These are phyloP conservation scores for Mycena maculata DNA, from an alignment of 768 basidiomycete genomes.

Conservation along the genomic window DNA sequence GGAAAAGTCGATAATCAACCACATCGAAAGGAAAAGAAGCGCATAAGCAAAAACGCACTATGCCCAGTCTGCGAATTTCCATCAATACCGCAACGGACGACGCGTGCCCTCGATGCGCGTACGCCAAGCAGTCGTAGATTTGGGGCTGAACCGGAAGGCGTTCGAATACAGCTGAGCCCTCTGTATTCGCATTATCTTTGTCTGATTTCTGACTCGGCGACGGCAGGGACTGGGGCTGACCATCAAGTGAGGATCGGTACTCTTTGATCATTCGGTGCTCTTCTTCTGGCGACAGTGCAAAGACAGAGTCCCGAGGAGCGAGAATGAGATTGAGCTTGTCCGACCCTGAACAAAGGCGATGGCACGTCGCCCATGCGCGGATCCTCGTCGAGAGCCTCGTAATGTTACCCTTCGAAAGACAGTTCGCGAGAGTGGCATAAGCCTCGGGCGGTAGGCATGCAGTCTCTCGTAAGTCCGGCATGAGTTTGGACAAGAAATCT, in stretches of 20 bases:
- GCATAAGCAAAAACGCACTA: slow-evolving; percentile 63
- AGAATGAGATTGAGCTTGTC: slow-evolving; percentile 67
- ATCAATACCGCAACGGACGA: slow-evolving; percentile 65
- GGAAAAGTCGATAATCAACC: slow-evolving; percentile 8
- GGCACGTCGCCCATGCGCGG: slow-evolving; percentile 66
- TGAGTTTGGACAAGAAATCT: slow-evolving; percentile 62
- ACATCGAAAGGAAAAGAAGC: slow-evolving; percentile 3
- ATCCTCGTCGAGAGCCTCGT: slow-evolving; percentile 50
- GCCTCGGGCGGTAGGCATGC: slow-evolving; percentile 65
- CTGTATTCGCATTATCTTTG: slow-evolving; percentile 42
- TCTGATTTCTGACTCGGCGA: slow-evolving; percentile 28
- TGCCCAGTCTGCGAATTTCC: slow-evolving; percentile 67
- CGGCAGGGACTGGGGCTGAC: slow-evolving; percentile 18
- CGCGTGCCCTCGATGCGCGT: slow-evolving; percentile 71
- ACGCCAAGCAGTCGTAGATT: slow-evolving; percentile 76
- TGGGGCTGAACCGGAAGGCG: slow-evolving; percentile 74
- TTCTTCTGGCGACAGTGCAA: slow-evolving; percentile 59
- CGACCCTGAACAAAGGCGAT: slow-evolving; percentile 73
- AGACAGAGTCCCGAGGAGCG: slow-evolving; percentile 70
- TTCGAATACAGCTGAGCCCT: slow-evolving; percentile 60
- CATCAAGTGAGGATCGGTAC: slow-evolving; percentile 56
- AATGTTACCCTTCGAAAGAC: slow-evolving; percentile 55
- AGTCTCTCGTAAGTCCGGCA: slow-evolving; percentile 68
- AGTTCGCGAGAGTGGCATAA: slow-evolving; percentile 64
- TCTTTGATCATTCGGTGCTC: slow-evolving; percentile 62